Evolutionary conservation across 768 basidiomycete species (phyloP), one percentile per base, ranked within the genome.

Genomic region (Phaeotremella skinneri): DNA sequence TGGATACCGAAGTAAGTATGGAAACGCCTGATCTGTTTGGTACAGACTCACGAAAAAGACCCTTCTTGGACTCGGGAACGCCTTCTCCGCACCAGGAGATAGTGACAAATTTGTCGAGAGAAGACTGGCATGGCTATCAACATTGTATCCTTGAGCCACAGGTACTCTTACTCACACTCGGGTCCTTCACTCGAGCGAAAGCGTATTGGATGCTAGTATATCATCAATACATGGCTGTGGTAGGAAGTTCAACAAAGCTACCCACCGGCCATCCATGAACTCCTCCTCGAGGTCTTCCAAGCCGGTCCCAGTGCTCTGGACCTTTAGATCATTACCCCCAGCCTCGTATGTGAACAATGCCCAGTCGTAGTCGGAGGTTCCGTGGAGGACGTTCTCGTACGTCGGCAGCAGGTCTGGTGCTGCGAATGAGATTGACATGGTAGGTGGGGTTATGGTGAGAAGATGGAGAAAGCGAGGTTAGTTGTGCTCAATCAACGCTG

Each of bases 81-180:
- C 94, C 94, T 70, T 94, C 93, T 43, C 94, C 94, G 67, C 91
- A 91, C 93, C 94, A 96, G 69, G 91, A 90, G 77, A 98, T 87
- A 72, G 94, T 89, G 16, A 97, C 91, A 62, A 93, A 90, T 79
- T 96, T 97, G 45, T 87, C 81, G 1, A 98, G 82, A 61, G 87
- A 81, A 70, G 83, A 90, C 88, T 94, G 52, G 6, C 32, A 14
- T 20, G n/a, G 49, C 31, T 51, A n/a, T 29, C 1, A 30, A 17
- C 16, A 9, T 34, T 3, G 27, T 39, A 13, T 34, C 16, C 25
- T n/a, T n/a, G 43, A 1, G 20, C 39, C 7, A 26, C 21, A 11
- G 39, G 7, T 26, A 9, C 9, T 21, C 11, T 45, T 20, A 63
- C 85, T 55, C 66, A 92, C 91, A 74, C 88, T 90, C 41, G 87